Base-by-base conservation (phyloP, 768 basidiomycete genomes). In the Panellus pusillus region DNA sequence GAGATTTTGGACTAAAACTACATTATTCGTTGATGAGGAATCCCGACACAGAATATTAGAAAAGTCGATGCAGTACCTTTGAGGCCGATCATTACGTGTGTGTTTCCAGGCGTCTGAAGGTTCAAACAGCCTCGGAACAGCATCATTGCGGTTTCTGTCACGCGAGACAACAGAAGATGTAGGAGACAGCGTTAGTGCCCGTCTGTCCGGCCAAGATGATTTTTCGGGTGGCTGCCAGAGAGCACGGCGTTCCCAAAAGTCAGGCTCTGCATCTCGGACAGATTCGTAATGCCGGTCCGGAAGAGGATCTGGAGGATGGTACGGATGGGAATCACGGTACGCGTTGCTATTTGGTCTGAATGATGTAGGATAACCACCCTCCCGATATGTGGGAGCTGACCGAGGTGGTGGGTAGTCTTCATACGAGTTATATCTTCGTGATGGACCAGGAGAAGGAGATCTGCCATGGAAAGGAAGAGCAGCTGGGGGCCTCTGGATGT, bases 101-200 rank as follows among this genome's bases (percentile, higher is more conserved):
- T 85, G 80, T 64, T 84, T 87, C 88, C 89, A 89, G 29, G 73
- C 69, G 17, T 86, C 83, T 31, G 85, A 86, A 29, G 88, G 86
- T 64, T 90, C 89, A 63, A 89, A 83, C 74, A 83, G 80, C 58
- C 85, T 75, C 54, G 79, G 46, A 29, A 67, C 65, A 24, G 72
- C 50, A 54, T 75, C 72, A 40, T 70, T 69, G 35, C 66, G 65
- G 39, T 59, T 55, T 52, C 68, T 63, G 29, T 67, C 66, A 47
- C 68, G 65, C 44, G 64, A 61, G 1, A 53, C 37, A 18, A 54
- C 57, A 15, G 68, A 63, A 6, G 68, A 56, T 11, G 68, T 68
- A 31, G 77, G 74, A 6, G 77, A 76, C 13, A 68, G 46, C 8
- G 74, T 72, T 19, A 72, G 61, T 39, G 70, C 67, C 55, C 77